Percentiles rank a stretch among this genome's conserved stretches.
Conservation (phyloP, 1,139 yeast species). For the Candida anutae region DNA sequence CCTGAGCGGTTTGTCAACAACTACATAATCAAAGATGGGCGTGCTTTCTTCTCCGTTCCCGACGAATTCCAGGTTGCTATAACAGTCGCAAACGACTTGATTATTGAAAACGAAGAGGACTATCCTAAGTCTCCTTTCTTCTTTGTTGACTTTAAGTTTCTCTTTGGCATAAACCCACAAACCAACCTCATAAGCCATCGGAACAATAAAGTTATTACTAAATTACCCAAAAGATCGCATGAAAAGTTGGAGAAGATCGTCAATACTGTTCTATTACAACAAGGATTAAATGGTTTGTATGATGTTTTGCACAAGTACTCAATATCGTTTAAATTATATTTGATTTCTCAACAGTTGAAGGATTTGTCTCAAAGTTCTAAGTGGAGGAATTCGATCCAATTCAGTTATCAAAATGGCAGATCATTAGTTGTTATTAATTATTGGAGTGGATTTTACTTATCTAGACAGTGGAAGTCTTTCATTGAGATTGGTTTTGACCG, state of each 20-base stretch:
- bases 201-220: slow-evolving; percentile 20
- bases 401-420: slow-evolving; percentile 57
- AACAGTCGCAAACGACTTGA: slow-evolving; percentile 46
- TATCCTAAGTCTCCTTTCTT: slow-evolving; percentile 54
- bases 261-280: slow-evolving; percentile 47
- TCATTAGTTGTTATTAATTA: slow-evolving; percentile 57
- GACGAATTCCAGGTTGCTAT: slow-evolving; percentile 65
- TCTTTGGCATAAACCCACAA: slow-evolving; percentile 41
- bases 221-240: slow-evolving; percentile 28
- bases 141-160: slow-evolving; percentile 67
- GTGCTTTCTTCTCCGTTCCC: slow-evolving; percentile 58
- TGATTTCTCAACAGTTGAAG: slow-evolving; percentile 58
- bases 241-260: slow-evolving; percentile 46
- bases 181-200: slow-evolving; percentile 24
- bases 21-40: slow-evolving; percentile 66
- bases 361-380: slow-evolving; percentile 41
- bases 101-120: slow-evolving; percentile 42
- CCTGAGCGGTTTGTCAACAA: slow-evolving; percentile 53
- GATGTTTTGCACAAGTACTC: slow-evolving; percentile 65
- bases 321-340: slow-evolving; percentile 63
- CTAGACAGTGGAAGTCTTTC: slow-evolving; percentile 35
- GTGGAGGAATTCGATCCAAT: slow-evolving; percentile 65
- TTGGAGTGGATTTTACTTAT: slow-evolving; percentile 50
- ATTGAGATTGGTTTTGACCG: slow-evolving; percentile 62
- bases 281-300: slow-evolving; percentile 54